Evolutionary conservation across 371 early-diverging fungal species (phyloP).

Genomic region (Chytridium lagenaria): DNA sequence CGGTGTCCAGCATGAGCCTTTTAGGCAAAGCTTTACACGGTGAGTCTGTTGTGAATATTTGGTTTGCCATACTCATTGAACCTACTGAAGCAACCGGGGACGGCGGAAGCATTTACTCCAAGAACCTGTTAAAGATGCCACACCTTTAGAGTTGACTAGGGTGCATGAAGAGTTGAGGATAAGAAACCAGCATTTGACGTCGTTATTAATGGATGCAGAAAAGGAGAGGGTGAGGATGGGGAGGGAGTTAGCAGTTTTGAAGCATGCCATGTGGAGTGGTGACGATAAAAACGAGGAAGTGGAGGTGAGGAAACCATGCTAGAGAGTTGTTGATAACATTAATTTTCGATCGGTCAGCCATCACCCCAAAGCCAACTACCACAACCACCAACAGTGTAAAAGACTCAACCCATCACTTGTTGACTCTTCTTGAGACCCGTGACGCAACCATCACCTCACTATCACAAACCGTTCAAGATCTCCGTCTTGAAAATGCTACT

Average conservation of each 20-base stretch:
- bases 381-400: too few species aligned
- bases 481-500: neutral
- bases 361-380: too few species aligned
- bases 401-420: neutral
- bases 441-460: neutral
- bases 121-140: too few species aligned
- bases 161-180: slow-evolving; percentile 2
- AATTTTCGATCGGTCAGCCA: too few species aligned
- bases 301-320: too few species aligned
- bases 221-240: neutral
- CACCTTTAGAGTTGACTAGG: slow-evolving; percentile 55
- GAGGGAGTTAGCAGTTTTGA: slow-evolving; percentile 2
- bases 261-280: neutral
- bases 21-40: too few species aligned
- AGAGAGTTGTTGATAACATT: too few species aligned
- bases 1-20: too few species aligned
- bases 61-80: too few species aligned
- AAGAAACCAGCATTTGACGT: neutral
- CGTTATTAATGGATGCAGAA: slow-evolving; percentile 4
- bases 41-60: too few species aligned
- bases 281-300: neutral
- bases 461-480: neutral
- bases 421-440: neutral
- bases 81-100: too few species aligned
- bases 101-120: too few species aligned